A percentile compares a stretch with the other conserved stretches of the same genome.
These are phyloP conservation scores for Zymoseptoria passerinii DNA, from an alignment of 2,329 filamentous ascomycete genomes.

Conservation along the genomic window DNA sequence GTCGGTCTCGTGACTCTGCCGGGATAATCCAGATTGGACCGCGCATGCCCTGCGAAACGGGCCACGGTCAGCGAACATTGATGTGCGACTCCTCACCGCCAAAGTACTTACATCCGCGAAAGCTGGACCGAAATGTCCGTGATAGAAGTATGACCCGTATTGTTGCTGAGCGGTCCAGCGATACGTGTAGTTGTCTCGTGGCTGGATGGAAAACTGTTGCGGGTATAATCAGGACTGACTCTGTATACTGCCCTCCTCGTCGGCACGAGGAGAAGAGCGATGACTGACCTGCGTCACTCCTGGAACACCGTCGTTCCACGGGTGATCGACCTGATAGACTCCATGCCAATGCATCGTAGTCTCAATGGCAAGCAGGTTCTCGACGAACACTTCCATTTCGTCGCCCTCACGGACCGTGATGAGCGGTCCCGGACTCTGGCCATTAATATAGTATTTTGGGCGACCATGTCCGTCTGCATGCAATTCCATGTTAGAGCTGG, in stretches of 20 bases:
- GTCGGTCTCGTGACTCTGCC: conserved; percentile 8
- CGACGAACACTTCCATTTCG: conserved; percentile 35
- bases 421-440: conserved; percentile 38
- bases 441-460: conserved; percentile 26
- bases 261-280: neutral
- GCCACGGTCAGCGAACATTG: neutral
- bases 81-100: neutral
- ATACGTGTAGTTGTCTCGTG: conserved; percentile 12
- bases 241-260: neutral
- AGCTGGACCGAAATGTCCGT: conserved; percentile 13
- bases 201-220: conserved; percentile 15
- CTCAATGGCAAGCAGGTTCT: conserved; percentile 30
- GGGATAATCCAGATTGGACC: conserved; percentile 15
- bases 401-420: conserved; percentile 41
- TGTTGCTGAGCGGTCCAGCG: conserved; percentile 12
- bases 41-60: conserved; percentile 1
- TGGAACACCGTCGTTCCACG: conserved; percentile 11
- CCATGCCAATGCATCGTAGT: conserved; percentile 13
- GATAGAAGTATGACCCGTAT: conserved; percentile 14
- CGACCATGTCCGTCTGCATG: conserved; percentile 10
- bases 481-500: neutral
- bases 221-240: neutral
- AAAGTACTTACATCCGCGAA: conserved; percentile 9
- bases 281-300: conserved; percentile 8
- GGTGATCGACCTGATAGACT: neutral